Conservation (phyloP, 371 early-diverging fungal genomes). For the Parasitella parasitica region DNA sequence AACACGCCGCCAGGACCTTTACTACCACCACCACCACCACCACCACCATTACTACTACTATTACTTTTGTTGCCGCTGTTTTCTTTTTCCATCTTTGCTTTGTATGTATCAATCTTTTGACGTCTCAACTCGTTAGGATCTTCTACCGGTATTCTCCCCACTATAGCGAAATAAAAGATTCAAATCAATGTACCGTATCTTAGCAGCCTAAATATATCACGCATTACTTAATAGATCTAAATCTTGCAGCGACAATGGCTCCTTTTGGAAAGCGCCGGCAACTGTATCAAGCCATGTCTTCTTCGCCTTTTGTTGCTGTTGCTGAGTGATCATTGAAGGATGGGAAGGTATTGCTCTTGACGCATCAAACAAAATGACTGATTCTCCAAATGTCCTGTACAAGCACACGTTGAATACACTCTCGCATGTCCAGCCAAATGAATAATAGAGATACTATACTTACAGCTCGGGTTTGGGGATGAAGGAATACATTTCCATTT, state of each 20-base stretch:
- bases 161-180: slow-evolving; percentile 2
- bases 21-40: no score
- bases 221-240: slow-evolving; percentile 48
- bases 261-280: slow-evolving; percentile 42
- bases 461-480: slow-evolving; percentile 33
- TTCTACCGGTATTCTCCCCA: slow-evolving; percentile 24
- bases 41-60: no score
- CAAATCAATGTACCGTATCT: no score
- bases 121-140: slow-evolving; percentile 11
- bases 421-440: no score
- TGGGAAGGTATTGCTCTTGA: slow-evolving; percentile 39
- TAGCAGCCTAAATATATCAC: background rate
- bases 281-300: slow-evolving; percentile 53
- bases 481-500: slow-evolving; percentile 42
- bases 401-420: background rate
- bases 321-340: slow-evolving; percentile 25
- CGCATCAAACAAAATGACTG: slow-evolving; percentile 45
- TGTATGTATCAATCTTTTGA: slow-evolving; percentile 19
- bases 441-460: background rate
- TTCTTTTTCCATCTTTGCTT: slow-evolving; percentile 10
- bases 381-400: slow-evolving; percentile 26
- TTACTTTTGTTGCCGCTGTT: background rate
- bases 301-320: slow-evolving; percentile 25
- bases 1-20: slow-evolving; percentile 35
- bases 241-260: slow-evolving; percentile 44